Conservation (phyloP, 2,329 filamentous ascomycete species). For the Ceratocystis alfenasii region DNA sequence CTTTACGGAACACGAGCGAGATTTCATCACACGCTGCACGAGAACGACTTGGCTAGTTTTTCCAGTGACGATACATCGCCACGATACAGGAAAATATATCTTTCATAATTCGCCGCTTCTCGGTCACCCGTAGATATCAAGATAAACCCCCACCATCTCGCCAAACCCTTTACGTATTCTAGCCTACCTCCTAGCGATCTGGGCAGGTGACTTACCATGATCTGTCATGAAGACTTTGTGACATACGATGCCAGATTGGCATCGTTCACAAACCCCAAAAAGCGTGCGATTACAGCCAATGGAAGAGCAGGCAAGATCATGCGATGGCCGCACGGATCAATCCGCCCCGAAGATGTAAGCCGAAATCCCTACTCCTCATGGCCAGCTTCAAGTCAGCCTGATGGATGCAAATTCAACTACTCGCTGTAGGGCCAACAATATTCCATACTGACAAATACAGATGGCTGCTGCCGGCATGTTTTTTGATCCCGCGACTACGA, state of each 20-base stretch:
- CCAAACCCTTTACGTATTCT: background rate
- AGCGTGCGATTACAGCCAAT: constrained; percentile 55
- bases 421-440: constrained; percentile 19
- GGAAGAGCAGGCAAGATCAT: constrained; percentile 40
- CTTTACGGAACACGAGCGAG: background rate
- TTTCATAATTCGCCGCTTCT: background rate
- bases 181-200: background rate
- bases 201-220: constrained; percentile 16
- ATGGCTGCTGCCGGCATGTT: constrained; percentile 87
- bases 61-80: background rate
- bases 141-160: background rate
- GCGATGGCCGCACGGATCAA: constrained; percentile 61
- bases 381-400: background rate
- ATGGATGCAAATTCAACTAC: background rate
- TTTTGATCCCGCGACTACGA: constrained; percentile 62
- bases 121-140: background rate
- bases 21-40: background rate
- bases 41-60: background rate
- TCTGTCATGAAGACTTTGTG: constrained; percentile 36
- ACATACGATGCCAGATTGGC: constrained; percentile 66
- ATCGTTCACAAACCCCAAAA: constrained; percentile 62
- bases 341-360: constrained; percentile 29
- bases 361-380: background rate
- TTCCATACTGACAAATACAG: constrained; percentile 34
- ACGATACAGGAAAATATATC: background rate